Conservation (phyloP, 2,329 filamentous ascomycete species). For the Ascochyta lentis region DNA sequence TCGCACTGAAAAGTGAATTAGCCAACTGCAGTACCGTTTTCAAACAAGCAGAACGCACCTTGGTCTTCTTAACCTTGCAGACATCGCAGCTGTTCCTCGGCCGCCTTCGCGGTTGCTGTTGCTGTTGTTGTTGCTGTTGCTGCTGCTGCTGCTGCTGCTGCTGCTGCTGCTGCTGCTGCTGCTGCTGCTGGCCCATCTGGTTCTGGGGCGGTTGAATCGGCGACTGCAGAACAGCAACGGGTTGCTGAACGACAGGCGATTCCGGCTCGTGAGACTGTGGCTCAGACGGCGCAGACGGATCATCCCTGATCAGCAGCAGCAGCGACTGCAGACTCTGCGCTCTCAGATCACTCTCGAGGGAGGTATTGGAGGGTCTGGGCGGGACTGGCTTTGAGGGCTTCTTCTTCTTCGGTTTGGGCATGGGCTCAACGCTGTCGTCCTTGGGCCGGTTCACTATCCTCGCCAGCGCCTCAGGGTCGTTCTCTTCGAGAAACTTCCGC, state of each 20-base stretch:
- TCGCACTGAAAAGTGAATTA: constrained; percentile 41
- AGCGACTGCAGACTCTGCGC: constrained; percentile 47
- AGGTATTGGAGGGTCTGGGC: constrained; percentile 40
- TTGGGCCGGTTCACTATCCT: constrained; percentile 33
- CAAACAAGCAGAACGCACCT: constrained; percentile 27
- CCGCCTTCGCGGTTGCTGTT: constrained; percentile 24
- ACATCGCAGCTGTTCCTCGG: constrained; percentile 45
- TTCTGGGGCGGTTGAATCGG: constrained; percentile 14
- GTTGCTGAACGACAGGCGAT: constrained; percentile 20
- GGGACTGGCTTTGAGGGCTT: constrained; percentile 30
- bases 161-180: constrained; percentile 24
- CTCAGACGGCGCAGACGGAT: constrained; percentile 22
- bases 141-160: constrained; percentile 26
- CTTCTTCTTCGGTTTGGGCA: constrained; percentile 35
- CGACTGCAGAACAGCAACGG: neutral
- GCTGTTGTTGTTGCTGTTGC: constrained; percentile 23
- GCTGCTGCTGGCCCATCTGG: constrained; percentile 11
- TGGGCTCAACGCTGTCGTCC: constrained; percentile 26
- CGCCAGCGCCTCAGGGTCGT: constrained; percentile 43
- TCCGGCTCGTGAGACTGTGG: constrained; percentile 23
- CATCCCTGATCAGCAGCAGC: constrained; percentile 45
- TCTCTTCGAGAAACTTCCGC: constrained; percentile 43
- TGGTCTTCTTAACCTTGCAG: constrained; percentile 48
- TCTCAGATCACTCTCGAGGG: constrained; percentile 47
- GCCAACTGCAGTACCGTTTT: neutral